Percentiles rank a stretch among this genome's conserved stretches.
phyloP scores from a whole-genome alignment of 352 stramenopile species.

The Phytophthora europaea region DNA sequence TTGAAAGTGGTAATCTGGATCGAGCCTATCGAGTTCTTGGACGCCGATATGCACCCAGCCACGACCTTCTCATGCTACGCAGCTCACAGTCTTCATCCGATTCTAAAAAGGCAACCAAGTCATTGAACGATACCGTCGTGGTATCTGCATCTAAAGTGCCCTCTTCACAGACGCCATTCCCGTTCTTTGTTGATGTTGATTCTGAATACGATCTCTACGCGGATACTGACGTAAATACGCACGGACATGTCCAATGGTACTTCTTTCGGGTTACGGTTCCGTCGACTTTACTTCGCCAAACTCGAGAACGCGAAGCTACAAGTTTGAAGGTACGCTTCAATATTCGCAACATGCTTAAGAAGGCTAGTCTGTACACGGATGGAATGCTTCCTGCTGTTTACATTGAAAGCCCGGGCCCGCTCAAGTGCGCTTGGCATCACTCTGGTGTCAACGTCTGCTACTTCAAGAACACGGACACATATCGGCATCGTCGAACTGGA shows the following conservation, averaged over 20 bases:
- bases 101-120: slow-evolving; percentile 1
- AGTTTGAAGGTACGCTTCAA: slow-evolving; percentile 81
- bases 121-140: slow-evolving; percentile 1
- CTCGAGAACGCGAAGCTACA: slow-evolving; percentile 25
- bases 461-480: slow-evolving; percentile 81
- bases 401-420: slow-evolving; percentile 34
- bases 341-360: slow-evolving; percentile 90
- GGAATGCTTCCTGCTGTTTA: slow-evolving; percentile 89
- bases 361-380: slow-evolving; percentile 87
- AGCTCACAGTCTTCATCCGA: not conserved
- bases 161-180: slow-evolving; percentile 46
- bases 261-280: slow-evolving; percentile 76
- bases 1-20: slow-evolving; percentile 86
- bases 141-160: slow-evolving; percentile 15
- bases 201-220: slow-evolving; percentile 83
- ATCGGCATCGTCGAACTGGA: slow-evolving; percentile 62
- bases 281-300: slow-evolving; percentile 16
- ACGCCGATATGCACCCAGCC: slow-evolving; percentile 60
- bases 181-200: slow-evolving; percentile 68
- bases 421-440: slow-evolving; percentile 73
- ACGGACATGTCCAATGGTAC: slow-evolving; percentile 92
- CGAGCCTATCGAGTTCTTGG: slow-evolving; percentile 68
- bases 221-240: slow-evolving; percentile 75
- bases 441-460: slow-evolving; percentile 84
- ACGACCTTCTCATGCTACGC: slow-evolving; percentile 44